Conservation (phyloP, 78 protist species). For the Speleostelium caveatum region DNA sequence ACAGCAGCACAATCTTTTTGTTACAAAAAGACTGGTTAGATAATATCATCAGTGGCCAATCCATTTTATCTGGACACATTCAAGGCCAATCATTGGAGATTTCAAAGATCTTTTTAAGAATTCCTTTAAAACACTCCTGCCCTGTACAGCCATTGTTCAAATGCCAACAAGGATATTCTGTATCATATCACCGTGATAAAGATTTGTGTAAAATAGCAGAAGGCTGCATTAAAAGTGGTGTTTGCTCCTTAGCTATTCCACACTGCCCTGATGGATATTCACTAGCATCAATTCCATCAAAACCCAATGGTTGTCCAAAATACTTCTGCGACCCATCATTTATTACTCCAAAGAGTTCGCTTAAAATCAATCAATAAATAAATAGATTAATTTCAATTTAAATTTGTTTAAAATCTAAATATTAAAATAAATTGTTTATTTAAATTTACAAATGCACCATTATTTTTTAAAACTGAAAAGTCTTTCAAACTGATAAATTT, state of each 20-base stretch:
- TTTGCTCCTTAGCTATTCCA: conserved; percentile 13
- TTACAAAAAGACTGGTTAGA: not conserved
- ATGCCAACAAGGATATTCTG: not conserved
- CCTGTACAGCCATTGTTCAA: not conserved
- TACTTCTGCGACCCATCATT: conserved; percentile 57
- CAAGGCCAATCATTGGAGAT: not conserved
- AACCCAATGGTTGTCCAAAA: conserved; percentile 32
- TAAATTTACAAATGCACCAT: too few relatives aligned
- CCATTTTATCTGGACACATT: not conserved
- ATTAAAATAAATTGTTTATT: too few relatives aligned
- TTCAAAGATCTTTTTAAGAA: not conserved
- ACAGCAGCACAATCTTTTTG: not conserved
- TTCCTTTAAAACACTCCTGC: not conserved
- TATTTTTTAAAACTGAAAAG: too few relatives aligned
- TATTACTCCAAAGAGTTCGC: too few relatives aligned
- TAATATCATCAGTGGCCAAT: not conserved
- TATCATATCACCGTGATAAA: not conserved
- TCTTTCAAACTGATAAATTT: too few relatives aligned
- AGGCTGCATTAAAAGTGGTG: conserved; percentile 15
- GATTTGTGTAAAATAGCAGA: not conserved
- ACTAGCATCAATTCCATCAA: conserved; percentile 5
- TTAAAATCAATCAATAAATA: too few relatives aligned
- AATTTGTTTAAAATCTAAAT: too few relatives aligned
- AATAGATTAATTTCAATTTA: too few relatives aligned
- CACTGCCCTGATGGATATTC: conserved; percentile 12